Evolutionary conservation across 306 rosid genomes (phyloP), one percentile per base, ranked within the genome.

Genomic region (Betula pendula): DNA sequence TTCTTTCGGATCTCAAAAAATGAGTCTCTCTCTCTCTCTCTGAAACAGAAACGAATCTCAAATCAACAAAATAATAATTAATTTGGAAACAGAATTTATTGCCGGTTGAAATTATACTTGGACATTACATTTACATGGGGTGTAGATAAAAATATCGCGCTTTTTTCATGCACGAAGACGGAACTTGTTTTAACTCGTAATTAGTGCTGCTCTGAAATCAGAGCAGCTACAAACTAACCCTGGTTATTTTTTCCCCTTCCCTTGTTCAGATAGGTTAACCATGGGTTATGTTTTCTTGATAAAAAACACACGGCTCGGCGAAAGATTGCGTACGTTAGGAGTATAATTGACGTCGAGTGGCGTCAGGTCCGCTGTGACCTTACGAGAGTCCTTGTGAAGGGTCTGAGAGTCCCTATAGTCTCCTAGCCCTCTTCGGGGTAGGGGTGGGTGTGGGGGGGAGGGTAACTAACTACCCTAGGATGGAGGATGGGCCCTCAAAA

Each of bases 1-100:
- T 38, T 56, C 72, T 71, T 19, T 83, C 81, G 84, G 87, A 88
- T 77, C 88, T 88, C 73, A 83, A 74, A 40, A 38, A 49, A 44
- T 8, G 48, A 11, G 48, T 44, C 48, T 0, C 82, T 19, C 62
- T 17, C 38, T 49, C 85, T 62, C 84, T 31, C 73, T 35, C 3
- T 15, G 15, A 51, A 75, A 35, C 69, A 78, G 74, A 55, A 73
- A 73, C 77, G 42, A 24, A 55, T 47, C 60, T 6, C 27, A 51
- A 42, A 29, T 29, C 52, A 78, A 75, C 81, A 55, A 78, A 68
- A 50, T 35, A 19, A 65, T 65, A 8, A 65, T 65, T 35, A 35
- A 38, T 65, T 65, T 65, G 44, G 27, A 40, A 65, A 65, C 70
- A 38, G 19, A 17, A 35, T 65, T 38, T n/a, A 65, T 35, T 65